Percentiles rank a stretch among this genome's conserved stretches.
phyloP scores from a whole-genome alignment of 1,284 basidiomycete species.

The Singerocomus inundabilis region DNA sequence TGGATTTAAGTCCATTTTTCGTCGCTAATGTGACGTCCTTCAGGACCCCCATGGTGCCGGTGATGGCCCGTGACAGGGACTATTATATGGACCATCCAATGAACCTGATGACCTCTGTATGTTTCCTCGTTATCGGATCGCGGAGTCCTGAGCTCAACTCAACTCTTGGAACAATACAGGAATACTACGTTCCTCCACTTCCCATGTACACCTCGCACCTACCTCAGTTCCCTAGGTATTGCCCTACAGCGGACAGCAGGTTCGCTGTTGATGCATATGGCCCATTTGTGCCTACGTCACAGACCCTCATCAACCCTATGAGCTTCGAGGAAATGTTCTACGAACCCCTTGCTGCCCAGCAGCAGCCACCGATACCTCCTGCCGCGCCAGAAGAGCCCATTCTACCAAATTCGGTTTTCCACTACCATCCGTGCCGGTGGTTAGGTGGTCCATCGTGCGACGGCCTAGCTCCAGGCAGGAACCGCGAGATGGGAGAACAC shows the following conservation, averaged over 20 bases:
- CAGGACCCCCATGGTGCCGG: conserved; percentile 11
- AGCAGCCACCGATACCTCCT: conserved; percentile 22
- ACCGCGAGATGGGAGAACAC: conserved; percentile 31
- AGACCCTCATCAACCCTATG: neutral
- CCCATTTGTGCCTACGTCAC: neutral
- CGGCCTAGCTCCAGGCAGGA: conserved; percentile 27
- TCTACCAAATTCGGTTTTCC: conserved; percentile 2
- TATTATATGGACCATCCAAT: neutral
- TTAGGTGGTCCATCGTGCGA: conserved; percentile 20
- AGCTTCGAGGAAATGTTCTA: neutral
- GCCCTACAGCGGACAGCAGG: neutral
- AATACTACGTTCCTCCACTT: conserved; percentile 1
- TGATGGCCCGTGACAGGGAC: neutral
- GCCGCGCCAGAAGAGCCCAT: conserved; percentile 7
- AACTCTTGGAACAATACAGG: too few relatives aligned
- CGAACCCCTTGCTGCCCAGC: neutral
- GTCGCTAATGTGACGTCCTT: conserved; percentile 5
- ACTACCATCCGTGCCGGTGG: conserved; percentile 22
- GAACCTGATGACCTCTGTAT: conserved; percentile 5
- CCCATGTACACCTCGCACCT: neutral
- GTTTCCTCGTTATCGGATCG: neutral
- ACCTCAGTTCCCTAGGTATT: neutral
- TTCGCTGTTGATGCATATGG: neutral
- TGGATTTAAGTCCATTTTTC: neutral
- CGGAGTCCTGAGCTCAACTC: too few relatives aligned